A percentile compares a stretch with the other conserved stretches of the same genome.
phyloP scores from a whole-genome alignment of 169 alveolate species.

The Eimeria sp. region DNA sequence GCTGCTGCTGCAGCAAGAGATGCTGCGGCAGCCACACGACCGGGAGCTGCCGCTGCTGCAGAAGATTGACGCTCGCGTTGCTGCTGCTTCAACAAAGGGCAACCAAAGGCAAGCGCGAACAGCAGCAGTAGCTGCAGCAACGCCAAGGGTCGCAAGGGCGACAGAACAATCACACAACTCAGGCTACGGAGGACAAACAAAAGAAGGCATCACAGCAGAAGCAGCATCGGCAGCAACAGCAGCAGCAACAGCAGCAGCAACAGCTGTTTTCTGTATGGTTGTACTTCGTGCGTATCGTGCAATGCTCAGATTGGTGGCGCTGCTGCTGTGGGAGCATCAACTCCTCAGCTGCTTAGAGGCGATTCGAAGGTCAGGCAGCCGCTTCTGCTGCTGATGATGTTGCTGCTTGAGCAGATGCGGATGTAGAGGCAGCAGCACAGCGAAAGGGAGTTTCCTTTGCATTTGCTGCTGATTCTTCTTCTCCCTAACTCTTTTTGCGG shows the following conservation, averaged over 20 bases:
- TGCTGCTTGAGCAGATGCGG: no score
- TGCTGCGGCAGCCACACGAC: not conserved
- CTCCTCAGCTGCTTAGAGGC: constrained; percentile 11
- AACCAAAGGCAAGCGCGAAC: constrained; percentile 17
- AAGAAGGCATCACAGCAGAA: not conserved
- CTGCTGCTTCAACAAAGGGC: not conserved
- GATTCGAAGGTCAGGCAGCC: not conserved
- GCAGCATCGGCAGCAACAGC: not conserved
- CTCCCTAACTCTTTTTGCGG: no score
- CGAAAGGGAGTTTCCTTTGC: no score
- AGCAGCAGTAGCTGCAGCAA: constrained; percentile 23
- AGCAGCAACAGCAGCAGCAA: not conserved
- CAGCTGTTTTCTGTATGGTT: not conserved
- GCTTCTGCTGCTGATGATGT: not conserved
- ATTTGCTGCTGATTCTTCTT: no score
- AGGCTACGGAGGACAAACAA: not conserved
- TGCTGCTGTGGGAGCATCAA: constrained; percentile 42
- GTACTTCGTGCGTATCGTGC: not conserved
- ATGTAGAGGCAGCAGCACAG: no score
- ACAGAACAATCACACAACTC: not conserved
- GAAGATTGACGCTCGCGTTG: constrained; percentile 1
- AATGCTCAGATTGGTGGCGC: not conserved
- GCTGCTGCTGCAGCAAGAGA: not conserved
- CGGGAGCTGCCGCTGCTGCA: constrained; percentile 53
- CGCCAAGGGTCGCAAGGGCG: not conserved